Conservation (phyloP, 2,329 filamentous ascomycete genomes). For the Xylariaceae sp. region DNA sequence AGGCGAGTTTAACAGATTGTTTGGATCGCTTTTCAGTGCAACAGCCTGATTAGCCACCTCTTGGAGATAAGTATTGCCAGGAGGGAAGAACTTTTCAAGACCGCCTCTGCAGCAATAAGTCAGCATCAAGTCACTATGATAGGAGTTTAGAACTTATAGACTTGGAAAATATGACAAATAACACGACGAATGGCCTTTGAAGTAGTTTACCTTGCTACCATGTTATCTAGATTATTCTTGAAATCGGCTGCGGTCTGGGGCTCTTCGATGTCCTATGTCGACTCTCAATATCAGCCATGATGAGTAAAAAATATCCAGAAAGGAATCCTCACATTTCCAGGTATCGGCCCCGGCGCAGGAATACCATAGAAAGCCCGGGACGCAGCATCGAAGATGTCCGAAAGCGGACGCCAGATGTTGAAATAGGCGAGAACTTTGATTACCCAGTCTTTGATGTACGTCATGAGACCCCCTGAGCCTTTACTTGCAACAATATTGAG, state of each 20-base stretch:
- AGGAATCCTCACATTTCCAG: conserved; percentile 12
- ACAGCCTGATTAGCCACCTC: conserved; percentile 25
- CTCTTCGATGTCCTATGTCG: conserved; percentile 19
- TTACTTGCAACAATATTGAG: conserved; percentile 19
- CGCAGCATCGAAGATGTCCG: conserved; percentile 25
- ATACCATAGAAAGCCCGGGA: conserved; percentile 12
- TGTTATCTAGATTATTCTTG: conserved; percentile 22
- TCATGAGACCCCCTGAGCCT: conserved; percentile 24
- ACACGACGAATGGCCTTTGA: neutral
- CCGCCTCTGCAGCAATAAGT: conserved; percentile 9
- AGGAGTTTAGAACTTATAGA: no score
- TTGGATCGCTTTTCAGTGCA: conserved; percentile 22
- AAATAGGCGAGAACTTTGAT: conserved; percentile 23
- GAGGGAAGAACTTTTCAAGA: conserved; percentile 25
- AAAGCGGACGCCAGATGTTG: conserved; percentile 12
- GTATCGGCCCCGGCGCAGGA: conserved; percentile 1
- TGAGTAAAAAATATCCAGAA: neutral
- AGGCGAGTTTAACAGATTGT: conserved; percentile 23
- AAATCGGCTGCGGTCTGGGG: conserved; percentile 14
- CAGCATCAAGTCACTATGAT: neutral
- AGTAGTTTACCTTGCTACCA: conserved; percentile 1
- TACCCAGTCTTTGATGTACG: conserved; percentile 25
- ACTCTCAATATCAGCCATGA: neutral
- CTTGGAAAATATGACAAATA: no score
- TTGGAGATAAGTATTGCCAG: conserved; percentile 20